phyloP scores from a whole-genome alignment of 345 rosid species.

The Microcos paniculata region DNA sequence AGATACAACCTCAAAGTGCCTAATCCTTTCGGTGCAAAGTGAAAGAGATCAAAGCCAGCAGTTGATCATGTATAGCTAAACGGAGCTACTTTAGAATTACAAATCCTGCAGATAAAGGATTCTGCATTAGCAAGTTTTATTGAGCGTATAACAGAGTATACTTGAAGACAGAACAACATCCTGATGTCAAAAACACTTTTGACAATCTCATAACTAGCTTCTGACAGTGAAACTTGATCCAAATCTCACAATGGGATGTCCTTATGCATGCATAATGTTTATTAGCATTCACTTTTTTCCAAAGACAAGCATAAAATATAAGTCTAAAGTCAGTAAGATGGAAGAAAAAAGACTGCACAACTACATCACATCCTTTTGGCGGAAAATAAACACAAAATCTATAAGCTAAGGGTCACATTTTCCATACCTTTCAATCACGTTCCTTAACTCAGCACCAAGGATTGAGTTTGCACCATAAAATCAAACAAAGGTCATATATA shows the following conservation, averaged over 20 bases:
- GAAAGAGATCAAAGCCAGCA: not conserved
- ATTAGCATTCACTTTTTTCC: not conserved
- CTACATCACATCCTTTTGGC: not conserved
- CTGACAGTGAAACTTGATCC: not conserved
- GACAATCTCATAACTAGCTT: not conserved
- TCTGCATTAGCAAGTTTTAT: not conserved
- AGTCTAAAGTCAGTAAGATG: not conserved
- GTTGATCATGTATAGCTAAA: not conserved
- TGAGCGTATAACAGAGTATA: not conserved
- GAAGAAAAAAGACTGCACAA: not conserved
- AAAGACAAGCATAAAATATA: not conserved
- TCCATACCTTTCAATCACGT: conserved; percentile 19
- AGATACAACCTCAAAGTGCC: not conserved
- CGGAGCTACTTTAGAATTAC: not conserved
- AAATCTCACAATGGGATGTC: not conserved
- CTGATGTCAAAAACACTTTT: not conserved
- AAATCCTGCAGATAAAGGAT: not conserved
- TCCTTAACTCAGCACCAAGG: conserved; percentile 3
- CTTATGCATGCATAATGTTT: no score
- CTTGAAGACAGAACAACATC: not conserved
- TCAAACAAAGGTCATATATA: not conserved
- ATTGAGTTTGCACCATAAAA: not conserved
- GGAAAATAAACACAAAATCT: no score
- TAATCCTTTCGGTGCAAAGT: not conserved
- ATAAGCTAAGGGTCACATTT: not conserved